Base-by-base conservation (phyloP, 1,139 yeast species). In the Geotrichum candidum region DNA sequence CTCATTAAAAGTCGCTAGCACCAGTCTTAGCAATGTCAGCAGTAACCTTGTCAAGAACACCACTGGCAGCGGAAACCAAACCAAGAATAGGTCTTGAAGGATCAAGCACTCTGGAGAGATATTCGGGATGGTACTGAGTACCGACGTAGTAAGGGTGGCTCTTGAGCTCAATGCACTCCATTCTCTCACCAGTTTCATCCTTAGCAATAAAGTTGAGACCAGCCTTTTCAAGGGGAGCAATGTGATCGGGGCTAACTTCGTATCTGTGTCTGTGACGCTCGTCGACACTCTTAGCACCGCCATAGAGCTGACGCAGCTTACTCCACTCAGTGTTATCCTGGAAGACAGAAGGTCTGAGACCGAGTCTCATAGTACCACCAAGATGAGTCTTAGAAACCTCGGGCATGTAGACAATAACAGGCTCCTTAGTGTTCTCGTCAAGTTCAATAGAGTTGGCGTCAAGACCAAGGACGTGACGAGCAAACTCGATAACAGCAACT, bases 251-350 rank as follows among this genome's bases (percentile, higher is more conserved):
- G 78, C 91, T 94, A 68, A 94, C 91, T 77, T 94, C 99, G 75
- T 95, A 94, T 79, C 99, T 87, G 77, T 94, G 99, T 81, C 99
- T 88, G 76, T 94, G 99, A 83, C 99, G 90, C 80, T 94, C 99
- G 67, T 81, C 80, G 59, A 92, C 95, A 56, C 82, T 78, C 7
- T 79, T 81, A 45, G 83, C 81, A 64, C 84, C 85, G 62, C 96
- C 96, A 75, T 95, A 94, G 63, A 95, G 82, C 77, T 85, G 83
- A 75, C 90, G 86, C 71, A 94, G 84, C 66, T 80, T 82, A 61
- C 94, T 84, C 84, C 86, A 81, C 68, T 88, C 86, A 54, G 90
- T 77, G 67, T 80, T 85, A 15, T 79, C 78, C 71, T 85, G 87
- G 81, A 95, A 95, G 69, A 82, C 84, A 56, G 98, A 90, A 68